phyloP scores from a whole-genome alignment of 2,329 filamentous ascomycete species.

The Cordyceps pruinosa region DNA sequence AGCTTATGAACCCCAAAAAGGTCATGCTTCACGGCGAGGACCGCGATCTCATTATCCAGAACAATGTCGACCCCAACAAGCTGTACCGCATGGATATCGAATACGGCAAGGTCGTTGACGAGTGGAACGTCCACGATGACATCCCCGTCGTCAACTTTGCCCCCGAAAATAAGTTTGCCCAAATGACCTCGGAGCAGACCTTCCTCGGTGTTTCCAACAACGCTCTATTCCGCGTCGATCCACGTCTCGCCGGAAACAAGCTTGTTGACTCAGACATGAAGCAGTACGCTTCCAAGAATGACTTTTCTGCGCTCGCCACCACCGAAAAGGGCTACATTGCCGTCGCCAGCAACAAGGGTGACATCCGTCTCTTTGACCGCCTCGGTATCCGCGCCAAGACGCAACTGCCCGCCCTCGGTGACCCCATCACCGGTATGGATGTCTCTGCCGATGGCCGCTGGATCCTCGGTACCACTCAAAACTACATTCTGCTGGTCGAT shows the following conservation, averaged over 20 bases:
- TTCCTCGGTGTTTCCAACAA: conserved; percentile 92
- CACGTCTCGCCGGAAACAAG: conserved; percentile 82
- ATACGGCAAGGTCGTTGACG: conserved; percentile 94
- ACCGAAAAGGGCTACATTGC: conserved; percentile 96
- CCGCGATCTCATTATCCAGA: conserved; percentile 82
- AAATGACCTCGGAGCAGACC: conserved; percentile 92
- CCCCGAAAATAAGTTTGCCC: conserved; percentile 94
- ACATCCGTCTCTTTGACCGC: conserved; percentile 92
- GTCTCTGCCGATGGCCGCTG: conserved; percentile 93
- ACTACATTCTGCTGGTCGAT: conserved; percentile 91
- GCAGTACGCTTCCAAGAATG: conserved; percentile 94
- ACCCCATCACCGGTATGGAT: conserved; percentile 90
- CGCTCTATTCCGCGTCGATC: conserved; percentile 88
- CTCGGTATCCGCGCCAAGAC: conserved; percentile 97
- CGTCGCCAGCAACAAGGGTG: conserved; percentile 94
- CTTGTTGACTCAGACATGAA: conserved; percentile 89
- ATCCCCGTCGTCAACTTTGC: conserved; percentile 89
- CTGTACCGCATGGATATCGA: conserved; percentile 97
- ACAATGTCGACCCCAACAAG: conserved; percentile 74
- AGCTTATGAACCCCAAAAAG: conserved; percentile 88
- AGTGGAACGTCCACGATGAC: conserved; percentile 97
- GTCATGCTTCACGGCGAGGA: conserved; percentile 94
- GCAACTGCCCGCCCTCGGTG: conserved; percentile 88
- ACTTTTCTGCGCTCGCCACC: conserved; percentile 89
- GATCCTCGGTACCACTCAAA: conserved; percentile 89